phyloP scores from a whole-genome alignment of 2,329 filamentous ascomycete genomes.

The Hirsutella minnesotensis region DNA sequence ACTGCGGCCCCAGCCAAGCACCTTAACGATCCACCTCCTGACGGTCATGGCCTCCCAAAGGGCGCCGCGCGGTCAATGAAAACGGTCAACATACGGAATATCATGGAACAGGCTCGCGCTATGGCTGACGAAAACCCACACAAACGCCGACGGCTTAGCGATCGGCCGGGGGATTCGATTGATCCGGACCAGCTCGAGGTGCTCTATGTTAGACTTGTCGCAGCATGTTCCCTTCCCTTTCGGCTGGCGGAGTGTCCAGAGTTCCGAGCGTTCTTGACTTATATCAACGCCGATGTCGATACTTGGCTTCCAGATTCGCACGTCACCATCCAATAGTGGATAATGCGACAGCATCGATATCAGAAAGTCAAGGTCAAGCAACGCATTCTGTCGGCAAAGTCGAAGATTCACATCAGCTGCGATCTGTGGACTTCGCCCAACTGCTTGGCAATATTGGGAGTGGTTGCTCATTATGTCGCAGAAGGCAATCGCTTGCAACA shows the following conservation, averaged over 20 bases:
- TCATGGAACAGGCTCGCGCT: constrained; percentile 4
- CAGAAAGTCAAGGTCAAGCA: constrained; percentile 2
- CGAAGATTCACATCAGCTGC: not conserved
- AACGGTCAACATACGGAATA: constrained; percentile 3
- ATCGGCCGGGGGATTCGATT: constrained; percentile 4
- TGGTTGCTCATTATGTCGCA: constrained; percentile 2
- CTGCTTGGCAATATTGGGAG: constrained; percentile 1
- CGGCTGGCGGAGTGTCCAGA: not conserved
- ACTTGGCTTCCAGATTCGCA: not conserved
- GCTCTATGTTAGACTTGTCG: not conserved
- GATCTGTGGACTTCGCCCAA: no score
- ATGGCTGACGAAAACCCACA: constrained; percentile 5
- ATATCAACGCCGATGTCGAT: no score
- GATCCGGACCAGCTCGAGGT: not conserved
- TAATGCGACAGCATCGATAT: not conserved
- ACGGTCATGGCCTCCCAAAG: constrained; percentile 3
- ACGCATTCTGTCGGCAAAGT: not conserved
- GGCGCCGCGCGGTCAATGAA: constrained; percentile 1
- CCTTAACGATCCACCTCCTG: constrained; percentile 6
- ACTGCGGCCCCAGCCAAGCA: constrained; percentile 5
- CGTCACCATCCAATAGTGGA: constrained; percentile 1
- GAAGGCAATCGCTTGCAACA: constrained; percentile 1
- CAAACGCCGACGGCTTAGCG: constrained; percentile 5
- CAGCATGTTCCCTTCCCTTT: not conserved
- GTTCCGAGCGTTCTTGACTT: not conserved